phyloP scores from a whole-genome alignment of 2,329 filamentous ascomycete genomes.

The Phaeosphaeria sp. region DNA sequence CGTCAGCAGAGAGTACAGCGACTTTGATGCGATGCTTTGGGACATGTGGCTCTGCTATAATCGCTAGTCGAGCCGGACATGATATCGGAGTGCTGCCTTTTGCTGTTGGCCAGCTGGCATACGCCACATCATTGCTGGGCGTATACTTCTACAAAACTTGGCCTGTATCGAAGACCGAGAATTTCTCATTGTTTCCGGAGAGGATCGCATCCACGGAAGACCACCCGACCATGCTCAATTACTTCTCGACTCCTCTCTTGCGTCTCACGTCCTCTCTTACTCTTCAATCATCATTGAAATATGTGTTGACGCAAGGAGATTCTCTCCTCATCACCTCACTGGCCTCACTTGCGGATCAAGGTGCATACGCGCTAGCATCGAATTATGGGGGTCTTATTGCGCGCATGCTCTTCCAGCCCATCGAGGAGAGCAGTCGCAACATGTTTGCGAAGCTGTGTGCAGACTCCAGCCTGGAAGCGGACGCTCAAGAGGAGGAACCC shows the following conservation, averaged over 20 bases:
- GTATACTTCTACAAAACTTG: constrained; percentile 73
- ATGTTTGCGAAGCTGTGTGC: constrained; percentile 83
- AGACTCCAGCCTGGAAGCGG: constrained; percentile 34
- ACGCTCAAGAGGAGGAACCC: constrained; percentile 1
- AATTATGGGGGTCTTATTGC: constrained; percentile 91
- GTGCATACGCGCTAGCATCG: constrained; percentile 88
- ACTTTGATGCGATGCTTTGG: constrained; percentile 77
- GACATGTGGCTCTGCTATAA: constrained; percentile 74
- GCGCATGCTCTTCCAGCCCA: constrained; percentile 87
- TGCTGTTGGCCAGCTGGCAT: constrained; percentile 82
- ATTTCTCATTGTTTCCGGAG: constrained; percentile 72
- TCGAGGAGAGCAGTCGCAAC: constrained; percentile 91
- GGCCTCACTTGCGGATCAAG: constrained; percentile 80
- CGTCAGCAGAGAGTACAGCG: constrained; percentile 80
- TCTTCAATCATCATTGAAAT: constrained; percentile 87
- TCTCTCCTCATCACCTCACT: constrained; percentile 83
- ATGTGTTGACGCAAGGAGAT: constrained; percentile 92
- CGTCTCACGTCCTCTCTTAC: constrained; percentile 81
- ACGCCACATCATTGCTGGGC: constrained; percentile 70
- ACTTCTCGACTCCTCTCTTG: constrained; percentile 73
- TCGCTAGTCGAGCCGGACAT: constrained; percentile 59
- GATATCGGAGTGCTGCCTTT: constrained; percentile 84
- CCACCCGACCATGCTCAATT: constrained; percentile 23
- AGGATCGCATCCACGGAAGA: constrained; percentile 48
- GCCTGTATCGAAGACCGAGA: constrained; percentile 60